Base-by-base conservation (phyloP, 2,329 filamentous ascomycete species). In the Neoascochyta sp. region DNA sequence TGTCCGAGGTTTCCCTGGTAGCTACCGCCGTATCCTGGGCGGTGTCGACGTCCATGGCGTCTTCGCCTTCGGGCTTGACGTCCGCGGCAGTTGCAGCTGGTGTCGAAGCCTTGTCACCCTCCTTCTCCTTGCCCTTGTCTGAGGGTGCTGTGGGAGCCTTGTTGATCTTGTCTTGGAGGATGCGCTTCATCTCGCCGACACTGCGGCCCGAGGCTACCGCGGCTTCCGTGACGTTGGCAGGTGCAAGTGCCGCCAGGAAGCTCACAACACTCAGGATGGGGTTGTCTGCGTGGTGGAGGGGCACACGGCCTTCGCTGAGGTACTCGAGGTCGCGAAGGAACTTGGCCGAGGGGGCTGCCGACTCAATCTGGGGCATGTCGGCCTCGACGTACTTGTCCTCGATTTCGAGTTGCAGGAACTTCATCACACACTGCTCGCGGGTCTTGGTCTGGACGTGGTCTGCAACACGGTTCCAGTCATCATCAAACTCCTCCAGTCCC, bases 311-410 rank as follows among this genome's bases (percentile, higher is more conserved):
- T 37, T 83, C 77, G 33, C 60, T 65, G 29, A 86, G 76, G 34
- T 79, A 75, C 18, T 83, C 82, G 19, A 92, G 70, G 33, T 65
- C 71, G 15, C 49, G 48, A 4, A 62, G 42, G 44, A 61, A 61
- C 13, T 52, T 58, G 25, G 34, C 47, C 16, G 56, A 55, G 3
- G 54, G 83, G 70, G 33, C 77, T 71, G 39, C 47, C 4, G 50
- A 38, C 16, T 53, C 50, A 17, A 45, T 37, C 22, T 54, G 46
- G 32, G 85, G 69, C 6, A 79, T 76, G 52, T 90, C 81, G 6
- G 86, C 80, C 52, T 96, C 89, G 7, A 95, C 71, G 56, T 95
- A 98, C 62, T 94, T 93, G 68, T 95, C 90, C 62, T 96, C 92
- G 41, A 98, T 98, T 48, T 95, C 90, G 19, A 98, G 73, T 57